Percentiles rank a stretch among this genome's conserved stretches.
Evolutionary conservation across 148 eudicot species (phyloP).

Genomic region (Suaeda aralocaspica): DNA sequence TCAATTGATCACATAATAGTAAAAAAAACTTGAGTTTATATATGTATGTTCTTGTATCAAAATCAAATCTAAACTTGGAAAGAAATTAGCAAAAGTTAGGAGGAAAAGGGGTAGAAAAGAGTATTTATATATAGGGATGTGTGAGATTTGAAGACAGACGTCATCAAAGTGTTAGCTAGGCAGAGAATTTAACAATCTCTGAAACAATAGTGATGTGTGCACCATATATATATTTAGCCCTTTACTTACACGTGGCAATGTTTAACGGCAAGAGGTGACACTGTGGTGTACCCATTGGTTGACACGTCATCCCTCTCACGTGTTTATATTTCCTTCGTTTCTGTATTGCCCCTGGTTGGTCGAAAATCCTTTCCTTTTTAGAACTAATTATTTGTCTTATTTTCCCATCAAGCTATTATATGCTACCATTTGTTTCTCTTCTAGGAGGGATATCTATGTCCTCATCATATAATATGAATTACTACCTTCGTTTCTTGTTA

Average conservation of each 20-base stretch:
- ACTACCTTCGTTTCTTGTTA: too few species aligned
- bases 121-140: not conserved
- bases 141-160: not conserved
- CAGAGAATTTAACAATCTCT: slow-evolving; percentile 1
- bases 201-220: not conserved
- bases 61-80: too few species aligned
- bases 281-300: not conserved
- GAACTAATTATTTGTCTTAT: too few species aligned
- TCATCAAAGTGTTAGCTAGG: not conserved
- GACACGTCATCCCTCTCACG: slow-evolving; percentile 19
- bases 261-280: slow-evolving; percentile 13
- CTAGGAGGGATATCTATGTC: too few species aligned
- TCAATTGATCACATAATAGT: not conserved
- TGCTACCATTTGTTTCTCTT: too few species aligned
- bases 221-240: too few species aligned
- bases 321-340: not conserved
- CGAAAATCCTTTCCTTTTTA: not conserved
- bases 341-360: not conserved
- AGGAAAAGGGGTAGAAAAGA: too few species aligned
- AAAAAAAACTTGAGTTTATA: too few species aligned
- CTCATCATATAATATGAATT: too few species aligned
- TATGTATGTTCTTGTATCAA: too few species aligned
- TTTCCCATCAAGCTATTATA: too few species aligned
- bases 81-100: too few species aligned
- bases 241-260: slow-evolving; percentile 27